A percentile compares a stretch with the other conserved stretches of the same genome.
Conservation (phyloP, 306 rosid genomes). For the Hylodesmum podocarpum region DNA sequence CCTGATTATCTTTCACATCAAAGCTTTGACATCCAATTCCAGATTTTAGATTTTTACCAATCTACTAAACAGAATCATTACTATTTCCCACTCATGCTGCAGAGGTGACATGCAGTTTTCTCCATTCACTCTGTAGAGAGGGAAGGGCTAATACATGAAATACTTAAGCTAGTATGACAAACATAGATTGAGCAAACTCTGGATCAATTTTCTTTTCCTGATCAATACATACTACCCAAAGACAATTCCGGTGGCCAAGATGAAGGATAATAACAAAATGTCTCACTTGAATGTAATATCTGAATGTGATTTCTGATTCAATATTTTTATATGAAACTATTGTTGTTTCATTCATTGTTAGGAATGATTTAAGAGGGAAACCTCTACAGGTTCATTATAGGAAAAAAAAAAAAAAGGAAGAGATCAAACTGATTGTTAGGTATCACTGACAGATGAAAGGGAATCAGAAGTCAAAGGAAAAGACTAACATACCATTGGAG, state of each 20-base stretch:
- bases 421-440: too few relatives aligned
- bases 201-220: neutral
- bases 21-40: constrained; percentile 8
- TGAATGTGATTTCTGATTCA: constrained; percentile 1
- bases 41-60: constrained; percentile 8
- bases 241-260: constrained; percentile 1
- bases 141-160: neutral
- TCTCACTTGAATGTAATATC: neutral
- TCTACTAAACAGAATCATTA: neutral
- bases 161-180: neutral
- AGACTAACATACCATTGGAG: constrained; percentile 70
- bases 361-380: too few relatives aligned
- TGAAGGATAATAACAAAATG: neutral
- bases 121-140: neutral
- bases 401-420: too few relatives aligned
- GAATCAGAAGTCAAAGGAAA: neutral
- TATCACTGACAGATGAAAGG: too few relatives aligned
- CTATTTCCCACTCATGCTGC: neutral
- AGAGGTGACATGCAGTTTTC: neutral
- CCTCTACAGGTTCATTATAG: too few relatives aligned
- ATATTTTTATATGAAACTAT: neutral
- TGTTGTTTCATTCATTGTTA: neutral
- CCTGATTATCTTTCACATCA: constrained; percentile 11
- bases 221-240: neutral
- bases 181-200: neutral